Evolutionary conservation across 202 grass and related monocot genomes (phyloP).

Genomic region (Sporobolus alterniflorus): DNA sequence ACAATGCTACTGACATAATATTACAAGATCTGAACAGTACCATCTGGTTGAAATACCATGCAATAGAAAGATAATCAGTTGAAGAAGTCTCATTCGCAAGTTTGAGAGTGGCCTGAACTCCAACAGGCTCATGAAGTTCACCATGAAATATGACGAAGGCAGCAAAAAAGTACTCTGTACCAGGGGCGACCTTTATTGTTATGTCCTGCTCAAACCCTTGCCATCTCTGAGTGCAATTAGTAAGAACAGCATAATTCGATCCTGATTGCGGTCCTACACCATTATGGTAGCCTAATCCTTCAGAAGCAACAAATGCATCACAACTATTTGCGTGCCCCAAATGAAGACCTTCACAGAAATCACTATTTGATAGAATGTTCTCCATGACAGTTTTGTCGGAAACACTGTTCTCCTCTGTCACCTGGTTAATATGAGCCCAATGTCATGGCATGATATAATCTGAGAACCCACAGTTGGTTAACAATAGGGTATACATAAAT

Average conservation of each 20-base stretch:
- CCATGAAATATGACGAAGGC: slow-evolving; percentile 72
- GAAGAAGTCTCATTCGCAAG: slow-evolving; percentile 65
- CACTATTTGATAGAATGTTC: slow-evolving; percentile 77
- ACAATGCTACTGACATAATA: slow-evolving; percentile 4
- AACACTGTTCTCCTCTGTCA: slow-evolving; percentile 16
- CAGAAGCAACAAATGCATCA: slow-evolving; percentile 64
- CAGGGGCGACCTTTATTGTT: slow-evolving; percentile 54
- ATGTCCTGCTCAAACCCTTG: slow-evolving; percentile 94
- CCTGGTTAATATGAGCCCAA: slow-evolving; percentile 36
- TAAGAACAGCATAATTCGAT: slow-evolving; percentile 77
- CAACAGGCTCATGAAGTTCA: slow-evolving; percentile 52
- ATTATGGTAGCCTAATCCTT: slow-evolving; percentile 66
- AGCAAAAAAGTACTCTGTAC: slow-evolving; percentile 67
- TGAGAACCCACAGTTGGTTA: background rate
- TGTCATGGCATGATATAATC: background rate
- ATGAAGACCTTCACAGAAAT: slow-evolving; percentile 79
- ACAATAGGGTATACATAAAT: slow-evolving; percentile 18
- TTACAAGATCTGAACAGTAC: slow-evolving; percentile 21
- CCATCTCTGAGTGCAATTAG: slow-evolving; percentile 74
- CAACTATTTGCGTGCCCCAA: slow-evolving; percentile 78
- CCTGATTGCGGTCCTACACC: slow-evolving; percentile 81
- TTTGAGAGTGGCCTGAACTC: slow-evolving; percentile 72
- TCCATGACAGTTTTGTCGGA: slow-evolving; percentile 58
- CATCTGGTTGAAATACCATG: slow-evolving; percentile 56
- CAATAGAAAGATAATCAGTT: slow-evolving; percentile 56